phyloP scores from a whole-genome alignment of 2,329 filamentous ascomycete genomes.

The Amesomyces nigricolor region DNA sequence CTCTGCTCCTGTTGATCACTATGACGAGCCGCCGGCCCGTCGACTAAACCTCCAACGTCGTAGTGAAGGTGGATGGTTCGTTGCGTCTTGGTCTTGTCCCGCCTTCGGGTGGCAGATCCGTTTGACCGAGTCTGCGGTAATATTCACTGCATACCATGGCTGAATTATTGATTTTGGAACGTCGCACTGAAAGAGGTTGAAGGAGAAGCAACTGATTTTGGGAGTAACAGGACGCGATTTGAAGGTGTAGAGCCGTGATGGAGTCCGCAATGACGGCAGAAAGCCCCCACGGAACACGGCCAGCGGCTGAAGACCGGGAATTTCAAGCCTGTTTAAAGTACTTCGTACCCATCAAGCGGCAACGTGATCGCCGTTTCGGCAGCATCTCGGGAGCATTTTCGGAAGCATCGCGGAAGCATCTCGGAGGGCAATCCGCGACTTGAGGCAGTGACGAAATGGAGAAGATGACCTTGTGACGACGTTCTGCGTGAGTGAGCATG shows the following conservation, averaged over 20 bases:
- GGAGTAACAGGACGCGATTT: background rate
- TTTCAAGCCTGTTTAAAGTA: background rate
- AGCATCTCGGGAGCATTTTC: constrained; percentile 5
- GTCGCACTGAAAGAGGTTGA: too few relatives aligned
- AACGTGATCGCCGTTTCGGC: background rate
- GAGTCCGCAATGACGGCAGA: constrained; percentile 7
- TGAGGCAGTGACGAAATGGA: too few relatives aligned
- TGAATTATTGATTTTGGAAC: too few relatives aligned
- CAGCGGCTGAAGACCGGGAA: background rate
- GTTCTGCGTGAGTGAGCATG: too few relatives aligned
- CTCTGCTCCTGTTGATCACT: background rate
- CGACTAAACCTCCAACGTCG: background rate
- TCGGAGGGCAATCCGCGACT: too few relatives aligned
- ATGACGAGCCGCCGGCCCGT: background rate
- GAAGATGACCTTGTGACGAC: too few relatives aligned
- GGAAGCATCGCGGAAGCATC: too few relatives aligned
- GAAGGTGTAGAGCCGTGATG: constrained; percentile 1
- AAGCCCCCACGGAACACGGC: background rate
- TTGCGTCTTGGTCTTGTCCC: background rate
- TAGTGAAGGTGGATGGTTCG: background rate
- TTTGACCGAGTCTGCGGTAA: background rate
- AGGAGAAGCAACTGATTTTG: background rate
- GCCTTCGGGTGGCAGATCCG: background rate
- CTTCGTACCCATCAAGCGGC: too few relatives aligned
- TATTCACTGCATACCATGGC: background rate